Evolutionary conservation across 2,329 filamentous ascomycete species (phyloP), one percentile per base, ranked within the genome.

Genomic region (Alternaria viburni): DNA sequence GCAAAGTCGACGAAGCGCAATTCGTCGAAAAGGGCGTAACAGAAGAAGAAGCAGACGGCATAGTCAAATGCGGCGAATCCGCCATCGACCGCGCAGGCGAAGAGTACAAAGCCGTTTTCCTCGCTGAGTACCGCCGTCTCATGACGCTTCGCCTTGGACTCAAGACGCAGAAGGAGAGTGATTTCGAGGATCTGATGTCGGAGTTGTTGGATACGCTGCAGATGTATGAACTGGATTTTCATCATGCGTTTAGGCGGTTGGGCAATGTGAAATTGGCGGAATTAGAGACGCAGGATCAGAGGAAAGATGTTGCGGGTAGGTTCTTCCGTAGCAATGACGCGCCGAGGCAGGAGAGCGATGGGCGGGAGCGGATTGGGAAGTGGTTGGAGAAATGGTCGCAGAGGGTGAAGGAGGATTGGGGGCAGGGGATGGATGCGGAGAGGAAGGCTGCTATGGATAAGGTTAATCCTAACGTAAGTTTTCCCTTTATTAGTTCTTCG

Each of bases 191-290:
- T 1, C 81, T 98, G 3, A 96, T 95, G 77, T 93, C 91, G n/a
- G 89, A 93, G 59, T 81, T 93, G 11, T 85, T 99, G 0, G 93
- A 97, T 76, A 89, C 88, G 0, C 85, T 99, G 80, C 91, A 97
- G 77, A 87, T 87, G 1, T 82, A 94, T 17, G 92, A 96, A 75
- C 83, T 99, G 3, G 96, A 99, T 78, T 99, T 97, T 80, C 93
- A 97, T 75, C 92, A 96, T 73, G 96, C 96, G 77, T 98, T 98
- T 86, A 88, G 96, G 43, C 87, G 90, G 9, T 84, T 99, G 0
- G 91, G 90, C 56, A 80, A 82, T 19, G 74, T 97, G 17, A 86
- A 82, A 30, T 65, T 93, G 1, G 80, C 80, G 1, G 87, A 92
- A 5, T 76, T 97, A 7, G 86, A 87, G 26, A 91, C 88, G 0